phyloP scores from a whole-genome alignment of 768 basidiomycete genomes.

The Auricularia heimuer region DNA sequence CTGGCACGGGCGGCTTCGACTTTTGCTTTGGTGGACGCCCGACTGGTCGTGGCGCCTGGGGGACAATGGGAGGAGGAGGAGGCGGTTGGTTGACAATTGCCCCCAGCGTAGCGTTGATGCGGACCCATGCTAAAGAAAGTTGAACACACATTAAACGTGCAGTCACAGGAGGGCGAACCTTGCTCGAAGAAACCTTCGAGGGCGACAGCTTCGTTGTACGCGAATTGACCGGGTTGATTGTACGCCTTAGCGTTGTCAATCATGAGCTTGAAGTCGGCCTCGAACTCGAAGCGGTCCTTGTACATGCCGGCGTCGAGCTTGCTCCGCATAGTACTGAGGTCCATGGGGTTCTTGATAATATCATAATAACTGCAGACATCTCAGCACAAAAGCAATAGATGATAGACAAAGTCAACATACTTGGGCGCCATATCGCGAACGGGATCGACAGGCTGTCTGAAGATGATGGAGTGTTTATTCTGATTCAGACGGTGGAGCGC shows the following conservation, averaged over 20 bases:
- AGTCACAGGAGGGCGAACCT: constrained; percentile 39
- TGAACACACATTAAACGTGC: constrained; percentile 2
- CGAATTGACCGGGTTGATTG: constrained; percentile 56
- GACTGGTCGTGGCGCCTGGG: neutral
- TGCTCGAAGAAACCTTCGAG: constrained; percentile 81
- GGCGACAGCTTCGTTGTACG: constrained; percentile 62
- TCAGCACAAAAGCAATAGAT: neutral
- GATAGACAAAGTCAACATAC: constrained; percentile 32
- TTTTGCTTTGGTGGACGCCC: constrained; percentile 1
- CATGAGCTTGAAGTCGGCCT: constrained; percentile 81
- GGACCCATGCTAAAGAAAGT: constrained; percentile 60
- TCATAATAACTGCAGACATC: constrained; percentile 64
- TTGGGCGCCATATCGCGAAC: constrained; percentile 82
- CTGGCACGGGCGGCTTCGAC: neutral
- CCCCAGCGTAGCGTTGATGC: constrained; percentile 72
- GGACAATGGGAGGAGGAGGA: constrained; percentile 4
- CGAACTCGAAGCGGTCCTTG: constrained; percentile 72
- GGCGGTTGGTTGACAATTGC: constrained; percentile 1
- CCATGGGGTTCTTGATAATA: constrained; percentile 89
- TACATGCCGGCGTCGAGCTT: constrained; percentile 85
- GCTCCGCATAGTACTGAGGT: constrained; percentile 77
- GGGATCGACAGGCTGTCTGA: constrained; percentile 92
- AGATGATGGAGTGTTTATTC: constrained; percentile 64
- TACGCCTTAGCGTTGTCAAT: constrained; percentile 79
- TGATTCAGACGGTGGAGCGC: constrained; percentile 70